Evolutionary conservation across 441 rosid genomes (phyloP), one percentile per base, ranked within the genome.

Genomic region (Pelargonium citronellum): DNA sequence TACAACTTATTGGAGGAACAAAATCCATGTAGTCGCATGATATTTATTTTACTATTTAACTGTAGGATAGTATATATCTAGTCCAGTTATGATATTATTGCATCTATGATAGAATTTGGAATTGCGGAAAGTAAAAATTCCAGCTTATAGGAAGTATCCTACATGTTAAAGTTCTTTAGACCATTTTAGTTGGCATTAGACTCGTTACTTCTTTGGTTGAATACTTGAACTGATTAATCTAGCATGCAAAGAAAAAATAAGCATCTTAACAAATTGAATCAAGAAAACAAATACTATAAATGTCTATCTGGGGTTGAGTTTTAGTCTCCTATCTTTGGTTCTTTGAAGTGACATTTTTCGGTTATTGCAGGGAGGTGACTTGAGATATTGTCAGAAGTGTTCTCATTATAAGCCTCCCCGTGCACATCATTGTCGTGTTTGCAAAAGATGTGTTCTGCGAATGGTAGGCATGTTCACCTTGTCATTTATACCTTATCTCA

Each of bases 381-480:
- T 88, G 83, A 86, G 98, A 74, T 87, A 81, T 78, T 92, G 98
- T 77, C 96, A 89, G 80, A 92, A 92, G 83, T 92, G 98, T 77
- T 83, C 88, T 66, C 84, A 78, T 67, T 82, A 69, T 78, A 93
- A 92, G 74, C 97, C 98, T 75, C 92, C 96, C 0, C 91, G 97
- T 72, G 94, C 98, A 15, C 97, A 92, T 78, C 98, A 92, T 74
- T 93, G 97, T 44, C 94, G 98, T 30, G 87, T 89, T 78, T 93
- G 98, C 82, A 89, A 81, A 83, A 81, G 92, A 87, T 93, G 98
- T 74, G 92, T 93, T 46, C 72, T 93, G 67, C 85, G 89, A 75
- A 93, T 93, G 98, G 98, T 92, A 87, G 30, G 80, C 73, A 19
- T 72, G 77, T 66, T 64, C 74, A 72, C 13, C 64, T 67, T 65